Conservation (phyloP, 2,329 filamentous ascomycete genomes). For the Stemphylium vesicarium region DNA sequence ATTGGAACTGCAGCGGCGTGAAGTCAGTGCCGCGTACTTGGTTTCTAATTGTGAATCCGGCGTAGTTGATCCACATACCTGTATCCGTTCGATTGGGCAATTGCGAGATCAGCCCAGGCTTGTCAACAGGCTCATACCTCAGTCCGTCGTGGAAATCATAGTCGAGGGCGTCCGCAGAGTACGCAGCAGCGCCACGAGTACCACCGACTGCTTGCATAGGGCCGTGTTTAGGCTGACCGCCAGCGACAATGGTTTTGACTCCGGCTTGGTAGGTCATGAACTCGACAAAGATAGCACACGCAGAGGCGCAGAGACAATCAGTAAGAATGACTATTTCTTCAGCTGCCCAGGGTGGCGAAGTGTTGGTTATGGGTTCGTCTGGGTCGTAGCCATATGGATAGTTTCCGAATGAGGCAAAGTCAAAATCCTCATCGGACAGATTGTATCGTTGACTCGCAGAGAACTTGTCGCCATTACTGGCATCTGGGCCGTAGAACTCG, state of each 20-base stretch:
- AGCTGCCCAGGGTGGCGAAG: neutral
- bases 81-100: neutral
- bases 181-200: slow-evolving; percentile 59
- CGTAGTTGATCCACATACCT: slow-evolving; percentile 34
- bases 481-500: slow-evolving; percentile 41
- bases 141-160: neutral
- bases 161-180: slow-evolving; percentile 37
- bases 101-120: too few relatives aligned
- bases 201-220: slow-evolving; percentile 55
- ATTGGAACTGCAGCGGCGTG: slow-evolving; percentile 47
- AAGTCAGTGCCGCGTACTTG: slow-evolving; percentile 42
- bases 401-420: neutral
- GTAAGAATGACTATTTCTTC: slow-evolving; percentile 43
- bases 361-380: neutral
- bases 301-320: slow-evolving; percentile 63
- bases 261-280: slow-evolving; percentile 53
- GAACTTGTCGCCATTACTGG: slow-evolving; percentile 44
- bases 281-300: slow-evolving; percentile 62
- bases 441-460: slow-evolving; percentile 25
- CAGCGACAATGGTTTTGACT: slow-evolving; percentile 61
- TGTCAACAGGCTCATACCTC: neutral
- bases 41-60: slow-evolving; percentile 48
- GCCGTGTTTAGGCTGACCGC: slow-evolving; percentile 60
- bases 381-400: neutral
- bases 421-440: neutral